Base-by-base conservation (phyloP, 192 early-diverging fungal species). In the Anaeromyces robustus region DNA sequence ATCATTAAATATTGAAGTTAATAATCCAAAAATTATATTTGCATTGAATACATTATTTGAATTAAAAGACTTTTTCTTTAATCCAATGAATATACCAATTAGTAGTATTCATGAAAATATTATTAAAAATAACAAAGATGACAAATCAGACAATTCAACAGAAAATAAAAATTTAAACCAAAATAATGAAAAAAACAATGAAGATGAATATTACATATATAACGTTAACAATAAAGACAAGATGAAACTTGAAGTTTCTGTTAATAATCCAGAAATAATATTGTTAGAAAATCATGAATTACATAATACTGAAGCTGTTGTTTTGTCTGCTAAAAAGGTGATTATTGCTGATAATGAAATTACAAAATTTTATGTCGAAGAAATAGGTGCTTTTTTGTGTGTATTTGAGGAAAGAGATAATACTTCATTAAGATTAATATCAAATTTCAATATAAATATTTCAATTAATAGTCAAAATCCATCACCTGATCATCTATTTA, bases 401-500 rank as follows among this genome's bases (percentile, higher is more conserved):
- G 89, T 89, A 16, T 94, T 98, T 90, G 93, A 95, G 82, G 92
- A 90, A 78, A 87, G 94, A 17, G 87, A 92, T 13, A 92, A 94
- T 41, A 95, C 96, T 0, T 87, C 87, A 11, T 83, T 97, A 29
- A 90, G 92, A 12, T 94, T 98, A 77, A 94, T 99, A 83, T 94
- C 98, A 81, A 94, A 94, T 77, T 97, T 97, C 84, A 92, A 96
- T 78, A 84, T 97, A 22, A 91, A 92, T 7, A 79, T 95, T 29
- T 89, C 91, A 0, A 90, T 96, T 90, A 95, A 96, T 81, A 90
- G 88, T 37, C 90, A 91, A 17, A 87, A 87, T 14, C 85, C 90
- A 7, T 87, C 86, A 0, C 90, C 90, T 12, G 92, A 89, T 28
- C 52, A 68, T 68, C 28, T 68, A n/a, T 43, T 79, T 39, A 39